Base-by-base conservation (phyloP, 345 rosid genomes). In the Eucalyptus sp. region DNA sequence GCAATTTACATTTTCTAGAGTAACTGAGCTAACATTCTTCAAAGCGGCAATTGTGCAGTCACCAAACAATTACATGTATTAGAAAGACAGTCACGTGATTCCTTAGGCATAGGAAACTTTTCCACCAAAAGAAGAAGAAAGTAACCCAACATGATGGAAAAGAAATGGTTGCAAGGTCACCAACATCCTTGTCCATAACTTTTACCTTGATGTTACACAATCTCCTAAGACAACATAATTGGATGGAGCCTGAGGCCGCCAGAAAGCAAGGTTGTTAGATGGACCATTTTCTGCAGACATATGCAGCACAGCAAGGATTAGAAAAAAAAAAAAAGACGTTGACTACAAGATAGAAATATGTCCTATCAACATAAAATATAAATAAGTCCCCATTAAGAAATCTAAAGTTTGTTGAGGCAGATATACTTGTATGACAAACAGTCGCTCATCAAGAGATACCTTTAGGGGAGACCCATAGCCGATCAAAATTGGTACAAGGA, bases 221-320 rank as follows among this genome's bases (percentile, higher is more conserved):
- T 98, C 99, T 90, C 99, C 99, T 91, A 98, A 89, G 88, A 96
- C 95, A 91, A 96, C 99, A 94, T 96, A 98, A 91, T 98, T 96
- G 83, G 99, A 90, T 64, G 99, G 99, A 91, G 99, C 97, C 87
- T 91, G 96, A 90, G 99, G 98, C 91, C 99, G 95, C 99, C 99
- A 98, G 90, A 98, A 94, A 60, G 99, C 96, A 89, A 98, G 98
- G 88, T 93, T 95, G 92, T 95, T 94, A 90, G 86, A 90, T 22
- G 95, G 91, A 60, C 96, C 98, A 92, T 92, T 95, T 90, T 95
- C 99, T 98, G 97, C 91, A 91, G 8, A 88, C 52, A 87, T 41
- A 76, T 76, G 11, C 84, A 76, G 84, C 84, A 76, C 76, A 43
- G 58, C 18, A 50, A 86, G 88, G 86, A 58, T 87, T 60, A 41